A percentile compares a stretch with the other conserved stretches of the same genome.
These are phyloP conservation scores for Paspalum vaginatum DNA, from an alignment of 176 grass and related monocot genomes.

Conservation along the genomic window DNA sequence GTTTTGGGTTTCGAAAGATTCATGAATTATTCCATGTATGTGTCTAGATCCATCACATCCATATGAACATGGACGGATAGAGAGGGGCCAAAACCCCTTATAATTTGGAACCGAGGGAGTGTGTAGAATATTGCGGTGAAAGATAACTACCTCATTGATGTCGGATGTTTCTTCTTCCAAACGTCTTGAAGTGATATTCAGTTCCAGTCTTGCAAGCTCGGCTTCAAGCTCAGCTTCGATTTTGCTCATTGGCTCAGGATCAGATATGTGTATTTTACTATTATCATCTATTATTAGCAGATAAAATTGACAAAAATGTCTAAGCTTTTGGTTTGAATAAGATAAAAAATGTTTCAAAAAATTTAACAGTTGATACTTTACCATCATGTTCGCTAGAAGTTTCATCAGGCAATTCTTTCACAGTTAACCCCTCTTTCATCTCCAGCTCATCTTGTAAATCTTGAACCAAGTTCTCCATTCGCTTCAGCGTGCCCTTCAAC, in stretches of 20 bases:
- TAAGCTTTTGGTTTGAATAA: slow-evolving; percentile 14
- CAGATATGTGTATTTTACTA: slow-evolving; percentile 26
- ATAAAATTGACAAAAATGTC: slow-evolving; percentile 17
- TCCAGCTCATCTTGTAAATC: slow-evolving; percentile 97
- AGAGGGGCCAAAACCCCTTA: too few relatives aligned
- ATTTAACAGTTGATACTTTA: slow-evolving; percentile 25
- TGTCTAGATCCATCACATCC: too few relatives aligned
- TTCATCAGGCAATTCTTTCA: slow-evolving; percentile 75
- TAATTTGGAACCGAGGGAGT: too few relatives aligned
- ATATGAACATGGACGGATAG: too few relatives aligned
- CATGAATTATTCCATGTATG: too few relatives aligned
- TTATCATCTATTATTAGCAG: slow-evolving; percentile 40
- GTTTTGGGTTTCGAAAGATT: too few relatives aligned
- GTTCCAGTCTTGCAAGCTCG: slow-evolving; percentile 81
- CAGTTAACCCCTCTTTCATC: slow-evolving; percentile 84
- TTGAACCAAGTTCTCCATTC: slow-evolving; percentile 83
- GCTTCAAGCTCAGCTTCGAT: slow-evolving; percentile 95
- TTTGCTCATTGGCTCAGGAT: slow-evolving; percentile 76
- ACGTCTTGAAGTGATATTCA: slow-evolving; percentile 61
- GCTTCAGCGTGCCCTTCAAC: slow-evolving; percentile 65
- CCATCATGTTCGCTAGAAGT: slow-evolving; percentile 32
- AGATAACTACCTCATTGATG: slow-evolving; percentile 55
- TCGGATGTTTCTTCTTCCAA: slow-evolving; percentile 56
- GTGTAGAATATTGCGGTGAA: slow-evolving; percentile 16
- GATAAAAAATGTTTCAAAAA: background rate